A percentile compares a stretch with the other conserved stretches of the same genome.
These are phyloP conservation scores for Oemleria cerasiformis DNA, from an alignment of 306 rosid genomes.

Conservation along the genomic window DNA sequence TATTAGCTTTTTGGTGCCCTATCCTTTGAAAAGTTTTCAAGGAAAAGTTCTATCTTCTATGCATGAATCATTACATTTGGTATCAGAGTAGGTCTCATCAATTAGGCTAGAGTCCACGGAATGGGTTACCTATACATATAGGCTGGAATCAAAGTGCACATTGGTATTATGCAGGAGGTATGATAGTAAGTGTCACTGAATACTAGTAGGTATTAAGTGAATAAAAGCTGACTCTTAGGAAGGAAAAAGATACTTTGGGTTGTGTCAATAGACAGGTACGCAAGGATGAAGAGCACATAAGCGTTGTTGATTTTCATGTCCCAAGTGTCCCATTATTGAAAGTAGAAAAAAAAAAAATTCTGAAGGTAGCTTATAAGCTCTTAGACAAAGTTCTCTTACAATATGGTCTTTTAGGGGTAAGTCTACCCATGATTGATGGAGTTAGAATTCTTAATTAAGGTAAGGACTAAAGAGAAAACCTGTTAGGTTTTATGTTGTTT, in stretches of 20 bases:
- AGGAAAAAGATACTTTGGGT: neutral
- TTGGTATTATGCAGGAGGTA: neutral
- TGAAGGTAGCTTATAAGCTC: neutral
- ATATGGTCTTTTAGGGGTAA: neutral
- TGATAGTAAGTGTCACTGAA: neutral
- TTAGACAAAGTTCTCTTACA: neutral
- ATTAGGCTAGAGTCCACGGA: neutral
- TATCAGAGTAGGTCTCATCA: neutral
- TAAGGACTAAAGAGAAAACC: neutral
- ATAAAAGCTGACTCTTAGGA: neutral
- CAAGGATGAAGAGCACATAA: neutral
- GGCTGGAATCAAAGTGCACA: neutral
- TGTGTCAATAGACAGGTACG: neutral
- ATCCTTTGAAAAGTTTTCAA: neutral
- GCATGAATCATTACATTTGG: neutral
- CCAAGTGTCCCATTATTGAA: neutral
- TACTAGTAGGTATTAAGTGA: neutral
- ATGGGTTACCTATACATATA: neutral
- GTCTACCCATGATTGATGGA: neutral
- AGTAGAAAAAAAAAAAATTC: neutral
- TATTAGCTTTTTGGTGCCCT: neutral
- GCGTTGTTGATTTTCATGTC: neutral
- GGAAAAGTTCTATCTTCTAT: neutral
- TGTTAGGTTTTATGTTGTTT: neutral
- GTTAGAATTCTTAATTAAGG: neutral